Evolutionary conservation across 1,284 basidiomycete genomes (phyloP).

Genomic region (Apiotrichum akiyoshidainum): DNA sequence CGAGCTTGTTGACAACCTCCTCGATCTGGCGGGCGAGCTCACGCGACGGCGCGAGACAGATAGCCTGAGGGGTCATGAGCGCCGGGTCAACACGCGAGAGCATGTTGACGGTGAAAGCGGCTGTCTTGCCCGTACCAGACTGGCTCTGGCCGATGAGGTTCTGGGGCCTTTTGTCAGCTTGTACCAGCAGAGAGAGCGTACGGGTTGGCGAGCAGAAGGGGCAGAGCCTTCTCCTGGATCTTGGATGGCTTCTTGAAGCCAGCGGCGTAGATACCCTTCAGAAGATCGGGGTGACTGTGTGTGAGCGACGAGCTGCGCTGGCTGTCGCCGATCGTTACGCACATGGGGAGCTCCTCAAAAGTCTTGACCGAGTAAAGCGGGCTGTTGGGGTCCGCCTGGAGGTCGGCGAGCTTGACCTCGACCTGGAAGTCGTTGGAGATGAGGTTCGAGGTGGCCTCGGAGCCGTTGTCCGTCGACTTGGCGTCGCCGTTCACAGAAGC

Average conservation of each 20-base stretch:
- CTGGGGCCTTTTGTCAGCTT: conserved; percentile 61
- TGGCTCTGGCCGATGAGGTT: conserved; percentile 99
- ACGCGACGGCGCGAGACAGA: conserved; percentile 90
- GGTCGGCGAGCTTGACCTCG: conserved; percentile 90
- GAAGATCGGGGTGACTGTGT: conserved; percentile 73
- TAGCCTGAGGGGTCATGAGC: conserved; percentile 80
- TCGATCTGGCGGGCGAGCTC: conserved; percentile 98
- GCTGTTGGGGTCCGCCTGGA: conserved; percentile 93
- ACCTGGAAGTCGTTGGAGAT: conserved; percentile 46
- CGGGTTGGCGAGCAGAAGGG: conserved; percentile 87
- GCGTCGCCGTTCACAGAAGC: not conserved
- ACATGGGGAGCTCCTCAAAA: conserved; percentile 93
- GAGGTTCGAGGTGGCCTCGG: conserved; percentile 23
- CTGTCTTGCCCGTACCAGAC: conserved; percentile 98
- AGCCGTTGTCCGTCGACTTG: conserved; percentile 4
- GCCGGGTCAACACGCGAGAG: conserved; percentile 86
- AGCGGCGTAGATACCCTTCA: conserved; percentile 95
- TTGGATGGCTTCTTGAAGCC: conserved; percentile 98
- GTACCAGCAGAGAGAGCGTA: conserved; percentile 48
- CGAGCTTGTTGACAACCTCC: conserved; percentile 90
- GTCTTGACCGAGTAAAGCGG: conserved; percentile 90
- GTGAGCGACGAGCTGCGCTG: not conserved
- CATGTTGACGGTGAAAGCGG: conserved; percentile 97
- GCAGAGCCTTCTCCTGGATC: conserved; percentile 96
- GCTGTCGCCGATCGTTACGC: conserved; percentile 35